phyloP scores from a whole-genome alignment of 805 yeast genomes.

The Myxozyma nipponensis region DNA sequence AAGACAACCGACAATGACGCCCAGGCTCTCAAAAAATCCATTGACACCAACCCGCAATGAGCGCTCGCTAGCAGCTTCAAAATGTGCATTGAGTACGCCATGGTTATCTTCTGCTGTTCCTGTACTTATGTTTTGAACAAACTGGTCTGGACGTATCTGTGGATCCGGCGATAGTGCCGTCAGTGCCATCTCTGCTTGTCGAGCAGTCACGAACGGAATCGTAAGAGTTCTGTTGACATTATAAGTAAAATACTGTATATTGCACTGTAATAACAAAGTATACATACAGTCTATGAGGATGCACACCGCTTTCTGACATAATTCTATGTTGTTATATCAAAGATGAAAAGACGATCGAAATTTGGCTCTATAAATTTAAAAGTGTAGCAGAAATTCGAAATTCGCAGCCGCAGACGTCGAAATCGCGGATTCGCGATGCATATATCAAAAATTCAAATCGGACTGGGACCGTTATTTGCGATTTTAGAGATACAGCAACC shows the following conservation, averaged over 20 bases:
- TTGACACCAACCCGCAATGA: constrained; percentile 81
- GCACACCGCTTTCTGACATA: not conserved
- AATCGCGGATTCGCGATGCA: too few species aligned
- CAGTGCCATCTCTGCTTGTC: constrained; percentile 63
- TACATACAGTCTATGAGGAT: not conserved
- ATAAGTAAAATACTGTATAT: not conserved
- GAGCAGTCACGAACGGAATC: constrained; percentile 58
- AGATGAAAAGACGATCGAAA: too few species aligned
- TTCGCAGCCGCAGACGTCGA: too few species aligned
- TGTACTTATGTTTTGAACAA: constrained; percentile 46
- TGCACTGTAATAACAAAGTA: too few species aligned
- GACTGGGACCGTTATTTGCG: not conserved
- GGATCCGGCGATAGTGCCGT: constrained; percentile 74
- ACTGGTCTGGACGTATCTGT: constrained; percentile 65
- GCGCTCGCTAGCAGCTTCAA: constrained; percentile 65
- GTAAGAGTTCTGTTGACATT: constrained; percentile 39
- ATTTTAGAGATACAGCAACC: constrained; percentile 2
- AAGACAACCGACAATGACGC: constrained; percentile 73
- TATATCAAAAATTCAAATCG: not conserved
- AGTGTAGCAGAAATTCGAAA: too few species aligned
- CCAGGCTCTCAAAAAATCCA: constrained; percentile 69
- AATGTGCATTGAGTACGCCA: constrained; percentile 44
- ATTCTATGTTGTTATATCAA: too few species aligned
- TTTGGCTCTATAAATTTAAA: too few species aligned
- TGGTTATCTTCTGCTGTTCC: not conserved